phyloP scores from a whole-genome alignment of 2,329 filamentous ascomycete genomes.

The Scopulariopsis brevicaulis region DNA sequence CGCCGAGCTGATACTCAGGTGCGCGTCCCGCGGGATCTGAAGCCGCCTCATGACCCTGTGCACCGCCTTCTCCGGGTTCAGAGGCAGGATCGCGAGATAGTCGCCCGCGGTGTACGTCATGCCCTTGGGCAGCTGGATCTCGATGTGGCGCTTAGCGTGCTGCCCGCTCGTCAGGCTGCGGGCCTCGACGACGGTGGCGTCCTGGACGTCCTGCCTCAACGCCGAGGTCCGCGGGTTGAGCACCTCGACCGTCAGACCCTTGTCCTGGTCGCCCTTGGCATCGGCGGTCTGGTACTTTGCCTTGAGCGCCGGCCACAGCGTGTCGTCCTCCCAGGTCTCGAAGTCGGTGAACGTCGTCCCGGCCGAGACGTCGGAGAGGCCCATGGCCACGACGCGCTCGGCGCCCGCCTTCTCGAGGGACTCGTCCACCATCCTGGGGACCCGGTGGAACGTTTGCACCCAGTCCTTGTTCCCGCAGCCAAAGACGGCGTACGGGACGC shows the following conservation, averaged over 20 bases:
- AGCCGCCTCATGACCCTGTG: constrained; percentile 55
- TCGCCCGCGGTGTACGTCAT: constrained; percentile 62
- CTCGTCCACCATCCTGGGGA: constrained; percentile 52
- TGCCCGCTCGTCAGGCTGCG: constrained; percentile 36
- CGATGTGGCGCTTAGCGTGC: constrained; percentile 51
- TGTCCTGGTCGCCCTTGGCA: constrained; percentile 9
- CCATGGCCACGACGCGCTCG: constrained; percentile 28
- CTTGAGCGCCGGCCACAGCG: constrained; percentile 36
- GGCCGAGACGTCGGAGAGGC: constrained; percentile 46
- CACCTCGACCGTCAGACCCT: constrained; percentile 30
- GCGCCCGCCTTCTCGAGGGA: constrained; percentile 27
- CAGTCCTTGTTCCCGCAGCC: constrained; percentile 49
- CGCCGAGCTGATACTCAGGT: constrained; percentile 7
- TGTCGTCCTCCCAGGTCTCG: constrained; percentile 54
- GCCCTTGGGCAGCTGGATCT: constrained; percentile 54
- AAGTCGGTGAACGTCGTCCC: constrained; percentile 58
- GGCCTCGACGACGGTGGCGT: constrained; percentile 45
- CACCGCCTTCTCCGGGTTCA: constrained; percentile 54
- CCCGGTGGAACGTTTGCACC: constrained; percentile 51
- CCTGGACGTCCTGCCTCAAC: constrained; percentile 51
- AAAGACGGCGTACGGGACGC: constrained; percentile 56
- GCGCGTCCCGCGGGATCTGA: constrained; percentile 54
- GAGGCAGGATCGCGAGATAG: constrained; percentile 62
- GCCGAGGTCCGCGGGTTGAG: constrained; percentile 41
- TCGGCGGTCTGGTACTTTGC: constrained; percentile 33